Conservation (phyloP, 2,329 filamentous ascomycete genomes). For the Balansia obtecta region DNA sequence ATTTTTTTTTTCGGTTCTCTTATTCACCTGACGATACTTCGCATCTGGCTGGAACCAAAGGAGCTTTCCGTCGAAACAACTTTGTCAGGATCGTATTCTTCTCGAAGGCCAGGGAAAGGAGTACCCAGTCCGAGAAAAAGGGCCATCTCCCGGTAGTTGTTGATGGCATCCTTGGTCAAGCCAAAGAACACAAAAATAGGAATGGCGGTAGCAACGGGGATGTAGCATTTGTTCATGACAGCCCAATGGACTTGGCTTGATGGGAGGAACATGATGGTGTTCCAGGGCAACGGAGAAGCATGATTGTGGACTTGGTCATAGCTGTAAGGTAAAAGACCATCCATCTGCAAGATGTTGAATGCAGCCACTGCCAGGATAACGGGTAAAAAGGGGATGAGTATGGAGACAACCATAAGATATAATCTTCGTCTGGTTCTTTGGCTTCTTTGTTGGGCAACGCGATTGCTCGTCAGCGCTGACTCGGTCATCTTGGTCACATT, state of each 20-base stretch:
- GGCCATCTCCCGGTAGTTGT: constrained; percentile 31
- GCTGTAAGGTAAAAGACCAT: constrained; percentile 22
- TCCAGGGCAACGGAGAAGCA: constrained; percentile 28
- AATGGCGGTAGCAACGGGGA: constrained; percentile 32
- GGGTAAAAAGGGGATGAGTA: constrained; percentile 39
- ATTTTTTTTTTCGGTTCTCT: background rate
- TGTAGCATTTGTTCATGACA: constrained; percentile 34
- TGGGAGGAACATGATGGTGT: constrained; percentile 32
- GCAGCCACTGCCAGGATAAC: constrained; percentile 28
- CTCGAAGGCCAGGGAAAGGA: constrained; percentile 28
- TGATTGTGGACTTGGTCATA: constrained; percentile 30
- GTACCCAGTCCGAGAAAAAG: constrained; percentile 29
- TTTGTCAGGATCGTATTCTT: constrained; percentile 27
- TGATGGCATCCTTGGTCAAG: constrained; percentile 39
- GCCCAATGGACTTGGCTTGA: constrained; percentile 26
- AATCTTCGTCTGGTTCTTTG: constrained; percentile 38
- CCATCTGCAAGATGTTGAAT: constrained; percentile 25
- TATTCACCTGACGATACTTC: constrained; percentile 11
- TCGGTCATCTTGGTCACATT: constrained; percentile 29
- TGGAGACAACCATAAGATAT: constrained; percentile 41
- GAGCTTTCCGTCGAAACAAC: constrained; percentile 9
- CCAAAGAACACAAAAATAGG: constrained; percentile 44
- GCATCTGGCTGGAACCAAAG: constrained; percentile 11
- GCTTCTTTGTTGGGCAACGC: constrained; percentile 26
- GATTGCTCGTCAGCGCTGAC: constrained; percentile 27